Evolutionary conservation across 2,329 filamentous ascomycete species (phyloP), one percentile per base, ranked within the genome.

Genomic region (Cercospora brassicicola): DNA sequence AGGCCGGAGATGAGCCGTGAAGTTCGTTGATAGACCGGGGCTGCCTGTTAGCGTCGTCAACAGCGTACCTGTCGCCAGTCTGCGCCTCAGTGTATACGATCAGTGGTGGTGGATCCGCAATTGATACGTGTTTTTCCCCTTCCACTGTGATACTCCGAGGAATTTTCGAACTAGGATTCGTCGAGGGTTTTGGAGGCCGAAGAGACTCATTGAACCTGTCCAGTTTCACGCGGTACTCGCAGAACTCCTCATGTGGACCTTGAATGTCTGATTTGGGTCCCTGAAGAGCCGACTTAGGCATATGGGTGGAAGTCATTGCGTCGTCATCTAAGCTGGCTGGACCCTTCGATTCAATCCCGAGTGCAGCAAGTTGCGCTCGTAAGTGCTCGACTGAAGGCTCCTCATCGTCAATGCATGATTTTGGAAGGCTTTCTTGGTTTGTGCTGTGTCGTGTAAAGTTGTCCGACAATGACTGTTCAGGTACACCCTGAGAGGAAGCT

Each of bases 201-300:
- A n/a, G 28, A 36, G 26, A 8, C 23, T 30, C 55, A 57, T 30
- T 33, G 1, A 23, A 13, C 18, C 5, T 26, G 20, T 23, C 20
- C 10, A 28, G 4, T 13, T 2, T 2, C 6, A 11, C 6, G 11
- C 30, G n/a, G 28, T 51, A 64, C 13, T 42, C 51, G 31, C 62
- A 64, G 26, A 20, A 36, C 2, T 57, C 48, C 11, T 57, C 51
- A 64, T 64, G 62, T 36, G 45, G 28, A 7, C 61, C 61, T 55
- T 53, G 28, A 13, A 63, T 51, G 42, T 30, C 33, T 7, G 61
- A 63, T 11, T 3, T 23, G 13, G 48, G 33, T 7, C 48, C 62
- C 11, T 64, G 48, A 7, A 64, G 62, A 13, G 62, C 30, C 5
- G 62, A 28, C 3, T 0, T n/a, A 10, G 62, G 51, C 31, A 57